phyloP scores from a whole-genome alignment of 2,329 filamentous ascomycete genomes.

The Colletotrichum paranaense region DNA sequence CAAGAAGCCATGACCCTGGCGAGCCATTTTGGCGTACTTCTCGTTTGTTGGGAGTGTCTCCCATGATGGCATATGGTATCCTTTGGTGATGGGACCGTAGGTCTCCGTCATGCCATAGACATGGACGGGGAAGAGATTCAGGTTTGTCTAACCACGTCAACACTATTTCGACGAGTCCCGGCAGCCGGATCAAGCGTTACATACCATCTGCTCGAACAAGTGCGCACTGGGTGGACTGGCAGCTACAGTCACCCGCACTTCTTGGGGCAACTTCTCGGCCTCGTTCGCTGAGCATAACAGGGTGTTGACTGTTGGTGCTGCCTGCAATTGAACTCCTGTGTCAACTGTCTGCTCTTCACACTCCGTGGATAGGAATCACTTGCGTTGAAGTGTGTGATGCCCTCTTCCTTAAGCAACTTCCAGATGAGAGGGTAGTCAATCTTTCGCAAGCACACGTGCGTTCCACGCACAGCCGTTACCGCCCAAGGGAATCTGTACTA shows the following conservation, averaged over 20 bases:
- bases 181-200: slow-evolving; percentile 2
- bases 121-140: slow-evolving; percentile 92
- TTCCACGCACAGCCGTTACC: slow-evolving; percentile 86
- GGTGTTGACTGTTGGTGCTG: slow-evolving; percentile 82
- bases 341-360: neutral
- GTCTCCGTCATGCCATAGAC: slow-evolving; percentile 92
- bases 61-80: slow-evolving; percentile 89
- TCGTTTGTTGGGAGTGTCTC: slow-evolving; percentile 78
- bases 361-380: slow-evolving; percentile 76
- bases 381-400: slow-evolving; percentile 94
- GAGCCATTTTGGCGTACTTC: slow-evolving; percentile 89
- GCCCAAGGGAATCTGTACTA: slow-evolving; percentile 74
- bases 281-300: slow-evolving; percentile 84
- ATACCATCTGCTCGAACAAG: slow-evolving; percentile 92
- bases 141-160: slow-evolving; percentile 48
- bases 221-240: slow-evolving; percentile 90
- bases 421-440: slow-evolving; percentile 96
- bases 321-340: neutral
- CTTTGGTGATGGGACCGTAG: slow-evolving; percentile 95
- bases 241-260: slow-evolving; percentile 90
- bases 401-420: slow-evolving; percentile 85
- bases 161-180: neutral
- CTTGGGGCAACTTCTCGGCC: slow-evolving; percentile 74
- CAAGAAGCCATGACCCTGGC: slow-evolving; percentile 92
- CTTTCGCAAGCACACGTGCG: slow-evolving; percentile 85